These are phyloP conservation scores for Ceratonia siliqua DNA, from an alignment of 306 rosid genomes.

Conservation along the genomic window DNA sequence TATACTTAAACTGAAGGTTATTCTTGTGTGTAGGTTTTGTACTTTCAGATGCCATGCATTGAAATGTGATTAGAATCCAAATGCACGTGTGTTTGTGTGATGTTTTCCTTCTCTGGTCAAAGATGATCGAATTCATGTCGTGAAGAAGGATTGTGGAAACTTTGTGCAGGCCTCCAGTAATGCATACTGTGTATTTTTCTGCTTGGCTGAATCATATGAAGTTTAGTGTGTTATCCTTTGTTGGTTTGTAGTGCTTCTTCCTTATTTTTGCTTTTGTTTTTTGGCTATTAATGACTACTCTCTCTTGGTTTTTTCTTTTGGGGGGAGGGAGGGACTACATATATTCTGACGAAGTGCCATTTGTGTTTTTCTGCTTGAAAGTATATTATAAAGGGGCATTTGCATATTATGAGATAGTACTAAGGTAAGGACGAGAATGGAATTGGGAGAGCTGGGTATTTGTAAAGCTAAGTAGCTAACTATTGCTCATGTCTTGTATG, in stretches of 20 bases:
- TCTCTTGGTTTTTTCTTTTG: not conserved
- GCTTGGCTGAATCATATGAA: not conserved
- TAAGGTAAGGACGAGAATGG: not conserved
- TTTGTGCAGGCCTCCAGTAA: not conserved
- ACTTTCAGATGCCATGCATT: not conserved
- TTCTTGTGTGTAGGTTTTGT: not conserved
- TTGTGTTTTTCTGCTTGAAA: not conserved
- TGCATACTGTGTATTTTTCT: not conserved
- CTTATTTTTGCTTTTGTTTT: too few relatives aligned
- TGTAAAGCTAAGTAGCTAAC: not conserved
- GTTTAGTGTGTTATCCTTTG: too few relatives aligned
- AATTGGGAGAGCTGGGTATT: too few relatives aligned
- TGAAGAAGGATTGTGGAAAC: not conserved
- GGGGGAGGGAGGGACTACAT: too few relatives aligned
- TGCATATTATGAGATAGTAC: not conserved
- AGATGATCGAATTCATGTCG: not conserved
- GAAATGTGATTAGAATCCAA: not conserved
- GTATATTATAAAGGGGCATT: not conserved
- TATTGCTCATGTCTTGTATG: not conserved
- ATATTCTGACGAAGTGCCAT: too few relatives aligned
- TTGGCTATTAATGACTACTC: not conserved
- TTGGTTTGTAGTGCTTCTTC: too few relatives aligned
- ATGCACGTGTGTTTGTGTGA: not conserved
- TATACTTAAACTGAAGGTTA: not conserved
- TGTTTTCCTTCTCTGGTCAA: not conserved